Evolutionary conservation across 2,329 filamentous ascomycete species (phyloP), one percentile per base, ranked within the genome.

Genomic region (Dactylella cylindrospora): DNA sequence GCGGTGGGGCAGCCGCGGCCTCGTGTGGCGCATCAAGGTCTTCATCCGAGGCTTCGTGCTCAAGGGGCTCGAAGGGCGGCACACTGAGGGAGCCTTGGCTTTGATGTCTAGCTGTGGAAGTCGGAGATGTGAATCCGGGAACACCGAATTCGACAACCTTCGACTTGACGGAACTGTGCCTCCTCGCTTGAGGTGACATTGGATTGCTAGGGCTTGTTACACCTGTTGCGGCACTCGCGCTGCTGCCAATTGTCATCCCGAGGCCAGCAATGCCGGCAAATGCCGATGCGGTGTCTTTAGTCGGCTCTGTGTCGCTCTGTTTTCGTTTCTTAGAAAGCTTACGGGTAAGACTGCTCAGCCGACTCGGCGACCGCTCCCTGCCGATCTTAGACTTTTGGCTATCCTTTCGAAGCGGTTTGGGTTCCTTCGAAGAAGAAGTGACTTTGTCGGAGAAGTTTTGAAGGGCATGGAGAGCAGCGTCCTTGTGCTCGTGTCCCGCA

Each of bases 31-130:
- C 84, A 29, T 84, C 81, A 2, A 79, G 78, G 9, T 80, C 78
- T 1, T 84, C 82, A 1, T 84, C 80, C 2, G 85, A 81, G 0
- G 85, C 81, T 2, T 83, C 81, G 1, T 79, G 76, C 3, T 78
- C 75, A 5, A 78, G 76, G n/a, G 77, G 76, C 8, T 72, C 70
- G 43, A 70, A 55, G 1, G 50, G 36, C 22, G 59, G 59, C 8
- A 64, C 51, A 13, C 45, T 57, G 7, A 64, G 59, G 17, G 59
- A 64, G 13, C 45, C 59, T 55, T 64, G 50, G 15, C 59, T 64
- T 33, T 55, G 50, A 25, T 64, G 59, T 15, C 59, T 54, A 4
- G 23, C 36, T 12, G 32, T 31, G 8, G 49, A 35, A 2, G 33
- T 49, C 23, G 50, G 59, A 9, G 49, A 51, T 8, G 45, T 47